Evolutionary conservation across 2,329 filamentous ascomycete species (phyloP).

Genomic region (Penicillium olsonii): DNA sequence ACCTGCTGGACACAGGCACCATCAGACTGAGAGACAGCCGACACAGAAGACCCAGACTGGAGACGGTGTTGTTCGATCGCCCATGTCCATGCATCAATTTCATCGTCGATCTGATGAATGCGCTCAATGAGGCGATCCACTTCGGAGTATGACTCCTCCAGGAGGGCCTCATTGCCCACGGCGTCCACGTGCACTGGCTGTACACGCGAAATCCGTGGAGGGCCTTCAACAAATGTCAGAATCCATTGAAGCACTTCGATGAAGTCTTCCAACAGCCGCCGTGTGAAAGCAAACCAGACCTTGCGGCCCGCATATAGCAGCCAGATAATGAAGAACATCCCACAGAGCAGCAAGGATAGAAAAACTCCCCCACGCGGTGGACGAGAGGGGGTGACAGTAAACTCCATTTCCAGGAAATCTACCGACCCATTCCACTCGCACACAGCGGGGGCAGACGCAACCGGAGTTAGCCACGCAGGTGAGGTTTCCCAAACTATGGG

Average conservation of each 20-base stretch:
- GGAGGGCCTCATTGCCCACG: background rate
- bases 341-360: background rate
- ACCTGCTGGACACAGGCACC: constrained; percentile 5
- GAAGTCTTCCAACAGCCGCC: background rate
- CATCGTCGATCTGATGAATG: background rate
- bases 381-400: background rate
- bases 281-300: constrained; percentile 1
- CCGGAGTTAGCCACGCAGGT: background rate
- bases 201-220: constrained; percentile 5
- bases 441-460: background rate
- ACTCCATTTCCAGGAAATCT: background rate
- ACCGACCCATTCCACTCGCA: background rate
- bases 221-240: background rate
- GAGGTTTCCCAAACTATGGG: background rate
- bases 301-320: background rate
- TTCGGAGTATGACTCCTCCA: background rate
- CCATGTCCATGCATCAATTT: background rate
- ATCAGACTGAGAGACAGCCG: background rate
- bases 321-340: background rate
- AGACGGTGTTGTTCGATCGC: background rate
- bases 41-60: constrained; percentile 1
- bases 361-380: background rate
- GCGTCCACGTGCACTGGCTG: background rate
- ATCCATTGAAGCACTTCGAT: background rate
- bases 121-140: constrained; percentile 3